Evolutionary conservation across 2,329 filamentous ascomycete species (phyloP), one percentile per base, ranked within the genome.

Genomic region (Ophiosphaerella herpotricha): DNA sequence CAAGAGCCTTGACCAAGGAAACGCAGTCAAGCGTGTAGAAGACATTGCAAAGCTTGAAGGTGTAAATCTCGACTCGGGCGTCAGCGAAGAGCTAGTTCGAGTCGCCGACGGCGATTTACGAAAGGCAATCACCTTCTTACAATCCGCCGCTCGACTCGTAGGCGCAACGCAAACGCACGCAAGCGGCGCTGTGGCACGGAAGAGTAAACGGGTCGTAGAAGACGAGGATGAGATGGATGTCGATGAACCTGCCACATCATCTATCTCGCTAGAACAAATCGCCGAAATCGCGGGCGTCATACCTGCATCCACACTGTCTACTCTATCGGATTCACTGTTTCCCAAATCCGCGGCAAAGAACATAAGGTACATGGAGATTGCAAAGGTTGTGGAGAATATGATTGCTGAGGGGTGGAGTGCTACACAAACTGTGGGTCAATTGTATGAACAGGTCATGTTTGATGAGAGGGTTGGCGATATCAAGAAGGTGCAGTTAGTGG

Each of bases 331-430:
- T 52, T 88, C 91, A 14, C 89, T 97, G 77, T 87, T 89, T 60
- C 90, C 91, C 8, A 62, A 50, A 8, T 55, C 62, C 0, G 31
- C 55, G 2, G 43, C 53, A 14, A 82, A 82, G 21, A 80, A 80
- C 9, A 62, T 72, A 40, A 59, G 33, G 82, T 99, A 96, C 67
- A 82, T 85, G 52, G 81, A 83, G 11, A 84, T 99, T 13, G 85
- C 91, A 0, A 85, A 85, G 58, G 86, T 90, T 5, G 89, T 97
- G 5, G 90, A 92, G 63, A 89, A 96, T 58, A 86, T 99, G 79
- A 87, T 97, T 39, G 93, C 93, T 0, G 94, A 97, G 75, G 94
- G 94, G 7, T 99, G 94, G 93, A 97, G 92, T 71, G 94, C 93
- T 21, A 86, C 87, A 6, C 94, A 97, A 74, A 84, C 97, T 23